Evolutionary conservation across 495 filamentous ascomycete genomes (phyloP).

Genomic region (Antarctomyces pellizariae): DNA sequence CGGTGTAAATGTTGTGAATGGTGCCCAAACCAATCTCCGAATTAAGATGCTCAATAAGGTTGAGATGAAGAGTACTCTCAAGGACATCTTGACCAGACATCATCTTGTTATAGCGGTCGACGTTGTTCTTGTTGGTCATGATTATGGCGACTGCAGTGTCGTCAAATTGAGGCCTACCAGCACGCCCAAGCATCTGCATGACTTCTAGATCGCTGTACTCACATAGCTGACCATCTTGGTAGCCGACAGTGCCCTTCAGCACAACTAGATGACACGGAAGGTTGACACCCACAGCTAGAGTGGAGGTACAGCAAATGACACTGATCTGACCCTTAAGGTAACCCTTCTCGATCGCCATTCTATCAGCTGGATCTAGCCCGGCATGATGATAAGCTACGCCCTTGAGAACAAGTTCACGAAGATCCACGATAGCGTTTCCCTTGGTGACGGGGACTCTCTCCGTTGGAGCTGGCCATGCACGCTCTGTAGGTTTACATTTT

Average conservation of each 20-base stretch:
- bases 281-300: slow-evolving; percentile 82
- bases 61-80: slow-evolving; percentile 72
- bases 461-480: slow-evolving; percentile 44
- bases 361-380: slow-evolving; percentile 50
- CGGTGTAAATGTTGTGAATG: slow-evolving; percentile 42
- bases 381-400: slow-evolving; percentile 92
- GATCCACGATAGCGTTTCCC: slow-evolving; percentile 31
- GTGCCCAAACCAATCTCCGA: slow-evolving; percentile 79
- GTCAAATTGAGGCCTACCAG: slow-evolving; percentile 85
- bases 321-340: slow-evolving; percentile 57
- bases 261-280: slow-evolving; percentile 83
- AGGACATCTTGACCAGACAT: slow-evolving; percentile 61
- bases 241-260: slow-evolving; percentile 71
- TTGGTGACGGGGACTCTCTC: slow-evolving; percentile 26
- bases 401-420: slow-evolving; percentile 36
- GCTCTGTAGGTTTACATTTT: slow-evolving; percentile 26
- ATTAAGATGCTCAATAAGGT: slow-evolving; percentile 82
- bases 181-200: slow-evolving; percentile 95
- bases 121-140: slow-evolving; percentile 49
- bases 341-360: slow-evolving; percentile 42
- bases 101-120: slow-evolving; percentile 55
- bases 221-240: slow-evolving; percentile 33
- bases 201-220: slow-evolving; percentile 86
- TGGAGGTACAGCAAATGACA: slow-evolving; percentile 91
- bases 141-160: slow-evolving; percentile 68